Evolutionary conservation across 257 asterid genomes (phyloP), one percentile per base, ranked within the genome.

Genomic region (Solanum pennellii): DNA sequence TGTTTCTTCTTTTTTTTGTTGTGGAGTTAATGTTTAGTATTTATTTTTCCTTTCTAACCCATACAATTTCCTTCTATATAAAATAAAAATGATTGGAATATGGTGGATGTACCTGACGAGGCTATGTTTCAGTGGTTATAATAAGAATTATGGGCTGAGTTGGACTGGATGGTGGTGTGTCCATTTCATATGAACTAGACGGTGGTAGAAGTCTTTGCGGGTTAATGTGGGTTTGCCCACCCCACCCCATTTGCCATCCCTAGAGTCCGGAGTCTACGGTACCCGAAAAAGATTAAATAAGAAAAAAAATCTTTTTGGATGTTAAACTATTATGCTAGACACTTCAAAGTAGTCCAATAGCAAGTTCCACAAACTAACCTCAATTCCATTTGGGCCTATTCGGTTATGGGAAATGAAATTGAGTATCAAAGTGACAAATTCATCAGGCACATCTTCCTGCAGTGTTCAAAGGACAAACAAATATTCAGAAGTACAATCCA

Each of bases 401-500:
- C 96, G 94, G 84, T 95, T 97, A 86, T 90, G 98, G 47, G 96
- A 92, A 88, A 97, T 88, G 89, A 97, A 96, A 87, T 91, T 92
- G 87, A 95, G 96, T 83, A 97, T 23, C 87, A 94, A 89, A 90
- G 86, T 77, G 84, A 98, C 91, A 83, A 95, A 95, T 90, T 95
- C 99, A 88, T 95, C 97, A 29, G 99, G 99, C 29, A 92, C 95
- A 88, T 97, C 99, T 92, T 97, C 99, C 99, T 95, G 93, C 82
- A 88, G 75, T 86, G 65, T 39, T 88, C 87, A 72, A 85, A 79
- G 52, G 80, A 86, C 86, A 83, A 76, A 86, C 76, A 56, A 31
- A 33, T 39, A 89, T 75, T 33, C 47, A 71, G 37, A 23, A 35
- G 44, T 86, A 42, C 86, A 86, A 59, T 25, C 69, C 82, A 87